A percentile compares a stretch with the other conserved stretches of the same genome.
phyloP scores from a whole-genome alignment of 495 filamentous ascomycete species.

The Lepraria neglecta region DNA sequence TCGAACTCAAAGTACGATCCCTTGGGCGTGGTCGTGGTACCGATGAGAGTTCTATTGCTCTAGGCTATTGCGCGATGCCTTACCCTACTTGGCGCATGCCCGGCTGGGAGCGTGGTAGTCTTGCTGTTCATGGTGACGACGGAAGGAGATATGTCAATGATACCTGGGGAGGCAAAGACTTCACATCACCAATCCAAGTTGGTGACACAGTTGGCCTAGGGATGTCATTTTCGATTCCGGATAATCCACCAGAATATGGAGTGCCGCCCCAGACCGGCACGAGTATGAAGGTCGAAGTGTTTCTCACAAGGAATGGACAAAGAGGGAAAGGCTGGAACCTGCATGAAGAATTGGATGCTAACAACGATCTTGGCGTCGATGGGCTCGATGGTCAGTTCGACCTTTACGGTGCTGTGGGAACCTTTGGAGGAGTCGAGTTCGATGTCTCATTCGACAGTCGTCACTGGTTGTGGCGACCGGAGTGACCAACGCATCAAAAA shows the following conservation, averaged over 20 bases:
- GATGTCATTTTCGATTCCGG: slow-evolving; percentile 54
- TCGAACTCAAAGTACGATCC: slow-evolving; percentile 58
- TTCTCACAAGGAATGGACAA: slow-evolving; percentile 69
- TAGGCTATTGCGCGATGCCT: slow-evolving; percentile 74
- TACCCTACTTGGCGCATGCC: slow-evolving; percentile 85
- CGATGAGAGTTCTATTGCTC: slow-evolving; percentile 57
- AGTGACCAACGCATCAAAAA: slow-evolving; percentile 15
- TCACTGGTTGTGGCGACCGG: slow-evolving; percentile 40
- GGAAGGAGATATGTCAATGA: slow-evolving; percentile 85
- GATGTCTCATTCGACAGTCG: slow-evolving; percentile 58
- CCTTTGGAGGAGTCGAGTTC: slow-evolving; percentile 65
- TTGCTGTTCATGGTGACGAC: slow-evolving; percentile 90
- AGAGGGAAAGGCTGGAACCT: slow-evolving; percentile 67
- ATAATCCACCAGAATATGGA: slow-evolving; percentile 27
- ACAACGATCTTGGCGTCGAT: slow-evolving; percentile 53
- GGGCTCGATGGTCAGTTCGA: slow-evolving; percentile 79
- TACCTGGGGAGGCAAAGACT: slow-evolving; percentile 71
- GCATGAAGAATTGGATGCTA: slow-evolving; percentile 72
- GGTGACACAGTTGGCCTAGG: slow-evolving; percentile 61
- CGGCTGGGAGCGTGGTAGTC: slow-evolving; percentile 79
- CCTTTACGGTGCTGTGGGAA: slow-evolving; percentile 71
- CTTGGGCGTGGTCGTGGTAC: slow-evolving; percentile 35
- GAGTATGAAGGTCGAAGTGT: slow-evolving; percentile 55
- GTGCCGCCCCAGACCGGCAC: slow-evolving; percentile 22
- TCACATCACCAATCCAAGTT: slow-evolving; percentile 48